Evolutionary conservation across 768 basidiomycete genomes (phyloP).

Genomic region (Podaxis carcinomalis): DNA sequence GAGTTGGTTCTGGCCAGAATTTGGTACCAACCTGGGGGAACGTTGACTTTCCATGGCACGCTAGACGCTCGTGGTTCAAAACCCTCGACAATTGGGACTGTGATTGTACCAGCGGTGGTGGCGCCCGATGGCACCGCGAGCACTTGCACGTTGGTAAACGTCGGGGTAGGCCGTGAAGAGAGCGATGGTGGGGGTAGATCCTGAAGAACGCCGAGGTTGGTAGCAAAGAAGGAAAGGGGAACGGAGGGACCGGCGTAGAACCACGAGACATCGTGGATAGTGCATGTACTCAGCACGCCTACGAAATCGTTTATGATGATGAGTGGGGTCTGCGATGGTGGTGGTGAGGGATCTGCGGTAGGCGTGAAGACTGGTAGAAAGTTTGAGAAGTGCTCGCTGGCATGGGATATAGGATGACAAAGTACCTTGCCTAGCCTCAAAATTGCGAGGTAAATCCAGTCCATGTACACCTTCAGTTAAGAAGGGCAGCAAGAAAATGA

Average conservation of each 20-base stretch:
- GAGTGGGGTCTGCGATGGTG: not conserved
- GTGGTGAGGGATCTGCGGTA: not conserved
- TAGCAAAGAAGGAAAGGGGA: slow-evolving; percentile 2
- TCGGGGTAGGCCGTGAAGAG: not conserved
- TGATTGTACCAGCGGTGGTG: slow-evolving; percentile 9
- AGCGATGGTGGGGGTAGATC: slow-evolving; percentile 11
- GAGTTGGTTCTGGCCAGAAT: slow-evolving; percentile 26
- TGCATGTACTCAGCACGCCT: slow-evolving; percentile 3
- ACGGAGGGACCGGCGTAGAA: slow-evolving; percentile 5
- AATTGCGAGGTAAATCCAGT: slow-evolving; percentile 33
- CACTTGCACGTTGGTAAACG: not conserved
- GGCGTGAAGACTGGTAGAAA: not conserved
- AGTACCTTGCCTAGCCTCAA: slow-evolving; percentile 20
- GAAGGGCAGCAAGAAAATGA: slow-evolving; percentile 1
- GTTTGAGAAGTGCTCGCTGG: not conserved
- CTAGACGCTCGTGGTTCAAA: slow-evolving; percentile 22
- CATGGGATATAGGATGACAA: slow-evolving; percentile 20
- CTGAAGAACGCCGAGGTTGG: slow-evolving; percentile 22
- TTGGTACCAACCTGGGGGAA: slow-evolving; percentile 47
- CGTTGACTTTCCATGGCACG: slow-evolving; percentile 37
- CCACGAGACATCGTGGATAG: slow-evolving; percentile 6
- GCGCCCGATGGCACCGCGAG: slow-evolving; percentile 8
- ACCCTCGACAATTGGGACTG: slow-evolving; percentile 20
- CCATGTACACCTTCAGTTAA: slow-evolving; percentile 14
- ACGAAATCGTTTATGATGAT: not conserved